These are phyloP conservation scores for Marasmius oreades DNA, from an alignment of 1,284 basidiomycete genomes.

Conservation along the genomic window DNA sequence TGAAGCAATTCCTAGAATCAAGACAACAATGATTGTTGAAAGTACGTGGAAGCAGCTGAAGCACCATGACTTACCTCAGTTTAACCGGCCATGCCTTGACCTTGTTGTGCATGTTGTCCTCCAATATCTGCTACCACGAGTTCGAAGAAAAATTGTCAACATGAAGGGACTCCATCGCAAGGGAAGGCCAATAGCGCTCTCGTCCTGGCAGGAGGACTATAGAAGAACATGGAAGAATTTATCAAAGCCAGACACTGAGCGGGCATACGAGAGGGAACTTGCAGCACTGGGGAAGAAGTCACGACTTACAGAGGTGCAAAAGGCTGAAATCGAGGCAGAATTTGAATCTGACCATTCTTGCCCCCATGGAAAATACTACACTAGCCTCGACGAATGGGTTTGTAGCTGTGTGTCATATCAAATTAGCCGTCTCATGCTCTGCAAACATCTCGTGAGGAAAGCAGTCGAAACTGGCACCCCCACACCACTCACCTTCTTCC, in stretches of 20 bases:
- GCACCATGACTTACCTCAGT: constrained; percentile 12
- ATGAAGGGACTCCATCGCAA: neutral
- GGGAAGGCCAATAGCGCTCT: neutral
- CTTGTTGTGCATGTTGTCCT: constrained; percentile 6
- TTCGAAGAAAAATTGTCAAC: constrained; percentile 3
- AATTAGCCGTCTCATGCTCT: neutral
- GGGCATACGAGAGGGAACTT: neutral
- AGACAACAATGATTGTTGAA: constrained; percentile 19
- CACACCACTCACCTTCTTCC: neutral
- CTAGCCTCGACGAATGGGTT: neutral
- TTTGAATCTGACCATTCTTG: neutral
- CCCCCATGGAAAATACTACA: neutral
- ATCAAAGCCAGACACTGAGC: neutral
- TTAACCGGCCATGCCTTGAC: constrained; percentile 15
- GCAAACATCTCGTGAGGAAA: neutral
- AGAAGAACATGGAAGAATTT: neutral
- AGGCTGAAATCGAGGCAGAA: neutral
- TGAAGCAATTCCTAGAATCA: constrained; percentile 10
- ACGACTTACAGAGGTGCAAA: neutral
- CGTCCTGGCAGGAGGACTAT: constrained; percentile 2
- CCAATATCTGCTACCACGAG: constrained; percentile 3
- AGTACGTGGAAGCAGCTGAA: constrained; percentile 16
- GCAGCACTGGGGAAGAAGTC: neutral
- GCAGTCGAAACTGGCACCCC: neutral
- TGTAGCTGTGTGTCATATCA: neutral